A percentile compares a stretch with the other conserved stretches of the same genome.
Conservation (phyloP, 768 basidiomycete species). For the Bullera alba region DNA sequence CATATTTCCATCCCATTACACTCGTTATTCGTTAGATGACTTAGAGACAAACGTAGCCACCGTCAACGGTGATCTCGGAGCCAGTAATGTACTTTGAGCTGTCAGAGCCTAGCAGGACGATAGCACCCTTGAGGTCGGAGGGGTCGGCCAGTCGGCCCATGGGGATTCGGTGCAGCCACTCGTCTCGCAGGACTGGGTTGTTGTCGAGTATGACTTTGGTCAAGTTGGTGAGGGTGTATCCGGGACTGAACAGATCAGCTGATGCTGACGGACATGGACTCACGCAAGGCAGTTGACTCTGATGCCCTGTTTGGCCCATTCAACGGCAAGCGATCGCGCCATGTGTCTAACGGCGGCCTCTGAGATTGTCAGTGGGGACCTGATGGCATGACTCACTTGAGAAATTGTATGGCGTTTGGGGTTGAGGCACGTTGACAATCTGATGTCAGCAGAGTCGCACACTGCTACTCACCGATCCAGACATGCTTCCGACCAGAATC, state of each 20-base stretch:
- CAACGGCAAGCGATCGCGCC: slow-evolving; percentile 84
- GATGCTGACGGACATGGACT: slow-evolving; percentile 50
- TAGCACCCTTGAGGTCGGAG: slow-evolving; percentile 78
- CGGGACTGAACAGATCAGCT: slow-evolving; percentile 81
- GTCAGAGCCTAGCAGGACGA: slow-evolving; percentile 85
- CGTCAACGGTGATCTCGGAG: slow-evolving; percentile 59
- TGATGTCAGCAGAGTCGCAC: slow-evolving; percentile 41
- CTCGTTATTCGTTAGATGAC: background rate
- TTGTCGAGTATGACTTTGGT: slow-evolving; percentile 73
- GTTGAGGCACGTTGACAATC: slow-evolving; percentile 86
- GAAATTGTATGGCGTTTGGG: slow-evolving; percentile 91
- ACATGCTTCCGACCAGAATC: slow-evolving; percentile 84
- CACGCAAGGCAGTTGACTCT: slow-evolving; percentile 64
- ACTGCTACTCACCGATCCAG: slow-evolving; percentile 60
- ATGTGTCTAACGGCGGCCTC: slow-evolving; percentile 73
- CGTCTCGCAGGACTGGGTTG: slow-evolving; percentile 65
- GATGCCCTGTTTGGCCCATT: slow-evolving; percentile 87
- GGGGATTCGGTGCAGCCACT: slow-evolving; percentile 42
- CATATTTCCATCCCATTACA: background rate
- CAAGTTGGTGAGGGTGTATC: slow-evolving; percentile 89
- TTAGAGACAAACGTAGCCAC: slow-evolving; percentile 64
- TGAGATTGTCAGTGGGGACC: background rate
- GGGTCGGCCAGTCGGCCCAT: slow-evolving; percentile 80
- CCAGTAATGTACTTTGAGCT: slow-evolving; percentile 87
- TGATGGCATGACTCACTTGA: slow-evolving; percentile 52